Base-by-base conservation (phyloP, 2,329 filamentous ascomycete species). In the Aspergillus sp. region DNA sequence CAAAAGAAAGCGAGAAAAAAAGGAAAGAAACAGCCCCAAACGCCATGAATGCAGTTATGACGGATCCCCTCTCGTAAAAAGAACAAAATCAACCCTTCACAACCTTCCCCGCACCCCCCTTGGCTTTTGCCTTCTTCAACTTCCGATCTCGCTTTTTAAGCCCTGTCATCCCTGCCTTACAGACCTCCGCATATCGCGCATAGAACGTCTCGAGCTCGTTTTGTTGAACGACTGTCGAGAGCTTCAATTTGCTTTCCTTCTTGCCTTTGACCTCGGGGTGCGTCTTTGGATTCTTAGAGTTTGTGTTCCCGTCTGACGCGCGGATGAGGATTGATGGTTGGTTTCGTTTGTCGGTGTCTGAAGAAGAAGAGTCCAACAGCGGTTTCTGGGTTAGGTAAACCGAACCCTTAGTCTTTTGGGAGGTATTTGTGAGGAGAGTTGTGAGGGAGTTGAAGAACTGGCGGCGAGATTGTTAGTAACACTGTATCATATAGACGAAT, bases 71-170 rank as follows among this genome's bases (percentile, higher is more conserved):
- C 39, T 37, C 15, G 49, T 20, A 9, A 15, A 11, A 24, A n/a
- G 24, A 30, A 30, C 11, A 6, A 15, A 46, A 46, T 27, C 15
- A 75, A 60, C 66, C 65, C 62, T 75, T 75, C 5, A 62, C 42
- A 55, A 65, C 66, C 64, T 71, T 75, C 30, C 65, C 58, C 52
- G 68, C 70, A 57, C 63, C 66, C 11, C 68, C 67, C 64, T 73
- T 71, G 34, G 64, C 90, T 62, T 89, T 91, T 73, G 89, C 89
- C 66, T 89, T 87, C 72, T 89, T 90, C 79, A 84, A 85, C 78
- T 89, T 90, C 70, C 92, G 85, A 77, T 98, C 93, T 66, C 95
- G 84, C 72, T 96, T 96, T 85, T 96, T 98, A 77, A 99, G 73
- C 7, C 88, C 87, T 49, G 84, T 82, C 92, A 98, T 97, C 5